Evolutionary conservation across 257 asterid genomes (phyloP), one percentile per base, ranked within the genome.

Genomic region (Voacanga thouarsii): DNA sequence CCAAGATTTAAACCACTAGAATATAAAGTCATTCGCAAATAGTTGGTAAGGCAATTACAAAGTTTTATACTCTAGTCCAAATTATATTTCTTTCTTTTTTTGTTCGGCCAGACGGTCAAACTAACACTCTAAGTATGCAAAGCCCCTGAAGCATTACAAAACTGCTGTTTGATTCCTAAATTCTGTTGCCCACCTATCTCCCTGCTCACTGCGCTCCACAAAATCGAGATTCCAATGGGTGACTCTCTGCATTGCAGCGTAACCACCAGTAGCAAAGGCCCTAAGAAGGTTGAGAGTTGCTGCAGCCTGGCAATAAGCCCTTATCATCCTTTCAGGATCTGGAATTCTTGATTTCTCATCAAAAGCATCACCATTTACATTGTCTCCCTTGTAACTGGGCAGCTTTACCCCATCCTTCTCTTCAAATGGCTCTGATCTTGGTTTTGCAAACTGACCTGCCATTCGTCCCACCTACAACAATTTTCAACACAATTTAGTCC

Each of bases 211-310:
- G 80, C 88, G 76, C 86, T 92, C 96, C 26, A 88, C 94, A 74
- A 92, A 92, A 85, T 90, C 97, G 56, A 92, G 96, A 84, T 92
- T 92, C 96, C 96, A 92, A 55, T 90, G 92, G 12, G 92, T 87
- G 64, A 92, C 97, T 76, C 96, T 88, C 92, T 92, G 97, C 96
- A 92, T 84, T 75, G 96, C 97, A 49, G 97, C 97, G 56, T 92
- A 92, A 83, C 97, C 97, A 71, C 97, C 97, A 3, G 97, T 92
- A 4, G 97, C 97, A 23, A 92, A 92, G 75, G 97, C 93, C 83
- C 96, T 80, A 2, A 92, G 92, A 83, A 92, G 97, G 66, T 90
- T 92, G 75, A 92, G 96, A 74, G 97, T 92, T 0, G 97, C 91
- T 0, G 97, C 97, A 74, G 97, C 89, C 79, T 92, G 96, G 83